phyloP scores from a whole-genome alignment of 306 rosid species.

The Medicago arabica region DNA sequence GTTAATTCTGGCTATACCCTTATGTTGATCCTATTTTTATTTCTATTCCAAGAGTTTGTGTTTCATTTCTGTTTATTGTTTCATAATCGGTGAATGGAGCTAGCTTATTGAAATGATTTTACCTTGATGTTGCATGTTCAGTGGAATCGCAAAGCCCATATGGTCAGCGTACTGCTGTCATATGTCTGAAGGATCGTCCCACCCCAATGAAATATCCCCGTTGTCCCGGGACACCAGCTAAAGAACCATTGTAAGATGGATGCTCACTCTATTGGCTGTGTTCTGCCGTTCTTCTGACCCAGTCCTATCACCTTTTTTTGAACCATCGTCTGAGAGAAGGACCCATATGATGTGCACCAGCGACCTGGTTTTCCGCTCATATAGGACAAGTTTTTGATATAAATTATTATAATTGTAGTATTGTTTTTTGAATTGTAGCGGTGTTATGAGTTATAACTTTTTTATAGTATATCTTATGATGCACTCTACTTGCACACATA shows the following conservation, averaged over 20 bases:
- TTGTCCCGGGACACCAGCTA: conserved; percentile 81
- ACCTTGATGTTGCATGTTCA: conserved; percentile 43
- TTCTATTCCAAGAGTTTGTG: conserved; percentile 19
- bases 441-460: background rate
- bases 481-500: conserved; percentile 1
- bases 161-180: conserved; percentile 83
- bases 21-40: conserved; percentile 16
- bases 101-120: conserved; percentile 37
- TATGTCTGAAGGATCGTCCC: conserved; percentile 67
- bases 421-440: background rate
- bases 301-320: background rate
- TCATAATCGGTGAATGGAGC: conserved; percentile 1
- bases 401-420: background rate
- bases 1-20: conserved; percentile 13
- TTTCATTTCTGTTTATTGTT: conserved; percentile 18
- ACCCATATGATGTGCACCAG: background rate
- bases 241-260: conserved; percentile 62
- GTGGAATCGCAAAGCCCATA: conserved; percentile 85
- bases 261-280: conserved; percentile 32
- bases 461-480: background rate
- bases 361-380: conserved; percentile 15
- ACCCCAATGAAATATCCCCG: conserved; percentile 86
- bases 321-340: conserved; percentile 11
- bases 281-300: conserved; percentile 19
- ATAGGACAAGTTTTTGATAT: background rate